These are phyloP conservation scores for Stereum hirsutum DNA, from an alignment of 1,284 basidiomycete species.

Conservation along the genomic window DNA sequence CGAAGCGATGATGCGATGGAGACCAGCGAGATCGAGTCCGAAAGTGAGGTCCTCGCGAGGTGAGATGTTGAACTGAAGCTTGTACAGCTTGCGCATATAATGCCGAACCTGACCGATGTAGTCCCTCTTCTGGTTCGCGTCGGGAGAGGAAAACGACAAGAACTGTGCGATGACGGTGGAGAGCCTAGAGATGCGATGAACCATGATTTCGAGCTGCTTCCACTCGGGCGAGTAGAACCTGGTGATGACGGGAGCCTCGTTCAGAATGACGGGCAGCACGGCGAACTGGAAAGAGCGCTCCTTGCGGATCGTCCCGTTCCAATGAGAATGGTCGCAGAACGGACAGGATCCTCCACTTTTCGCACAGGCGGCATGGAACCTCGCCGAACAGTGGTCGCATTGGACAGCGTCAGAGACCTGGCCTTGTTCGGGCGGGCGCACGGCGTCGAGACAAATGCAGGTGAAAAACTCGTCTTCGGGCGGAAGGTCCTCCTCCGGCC, in stretches of 20 bases:
- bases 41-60: conserved; percentile 70
- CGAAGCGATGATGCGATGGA: conserved; percentile 69
- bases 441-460: conserved; percentile 68
- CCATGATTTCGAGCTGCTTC: conserved; percentile 67
- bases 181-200: conserved; percentile 66
- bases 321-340: conserved; percentile 81
- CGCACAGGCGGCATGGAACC: conserved; percentile 76
- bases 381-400: conserved; percentile 76
- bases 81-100: conserved; percentile 79
- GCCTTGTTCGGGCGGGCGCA: conserved; percentile 67
- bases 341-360: conserved; percentile 81
- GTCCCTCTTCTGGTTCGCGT: conserved; percentile 57
- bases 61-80: conserved; percentile 74
- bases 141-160: conserved; percentile 57
- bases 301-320: conserved; percentile 76
- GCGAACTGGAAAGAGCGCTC: conserved; percentile 75
- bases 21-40: conserved; percentile 67
- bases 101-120: conserved; percentile 75
- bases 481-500: conserved; percentile 65
- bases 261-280: conserved; percentile 59
- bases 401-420: conserved; percentile 72
- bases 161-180: conserved; percentile 70
- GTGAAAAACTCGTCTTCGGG: conserved; percentile 74
- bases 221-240: conserved; percentile 69
- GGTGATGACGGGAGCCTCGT: conserved; percentile 63